Base-by-base conservation (phyloP, 768 basidiomycete species). In the Rubroboletus satanas region DNA sequence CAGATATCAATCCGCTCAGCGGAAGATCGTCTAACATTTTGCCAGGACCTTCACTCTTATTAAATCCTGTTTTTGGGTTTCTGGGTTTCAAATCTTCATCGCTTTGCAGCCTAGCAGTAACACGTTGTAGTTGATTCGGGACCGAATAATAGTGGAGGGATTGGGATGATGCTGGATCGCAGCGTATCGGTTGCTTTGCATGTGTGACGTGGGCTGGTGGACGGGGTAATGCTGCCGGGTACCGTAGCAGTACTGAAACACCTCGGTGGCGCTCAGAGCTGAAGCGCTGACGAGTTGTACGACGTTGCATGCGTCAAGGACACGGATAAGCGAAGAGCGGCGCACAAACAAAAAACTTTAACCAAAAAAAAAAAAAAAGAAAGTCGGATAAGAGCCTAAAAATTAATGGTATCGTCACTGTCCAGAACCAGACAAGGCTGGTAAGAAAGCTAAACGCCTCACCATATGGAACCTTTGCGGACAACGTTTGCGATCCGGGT, bases 1-100 rank as follows among this genome's bases (percentile, higher is more conserved):
- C 55, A 51, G 60, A 58, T 65, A 58, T 12, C 5, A n/a, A 31
- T 63, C 59, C 54, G 52, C 55, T 54, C 55, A 17, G 52, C 44
- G 49, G 26, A 42, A 49, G 28, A 12, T 44, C 36, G 43, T 36
- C 54, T 49, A 36, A 15, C 41, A 7, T 10, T 42, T 26, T 11
- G 37, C 37, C 42, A 41, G 26, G 7, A 21, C 17, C 15, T 5
- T 17, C 15, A 45, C 44, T 42, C 39, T 38, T 32, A 47, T 50
- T 50, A 45, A 57, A 50, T 37, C 15, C 37, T 12, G 44, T 29
- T 42, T 51, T 52, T 54, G 50, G 36, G 46, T 48, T 52, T 45
- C 52, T 52, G 52, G 37, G 52, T 52, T 53, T 46, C 41, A 50
- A 44, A 51, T 41, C 17, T 21, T 45, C n/a, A 35, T 29, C 49